Conservation (phyloP, 1,284 basidiomycete species). For the Ustilago loliicola region DNA sequence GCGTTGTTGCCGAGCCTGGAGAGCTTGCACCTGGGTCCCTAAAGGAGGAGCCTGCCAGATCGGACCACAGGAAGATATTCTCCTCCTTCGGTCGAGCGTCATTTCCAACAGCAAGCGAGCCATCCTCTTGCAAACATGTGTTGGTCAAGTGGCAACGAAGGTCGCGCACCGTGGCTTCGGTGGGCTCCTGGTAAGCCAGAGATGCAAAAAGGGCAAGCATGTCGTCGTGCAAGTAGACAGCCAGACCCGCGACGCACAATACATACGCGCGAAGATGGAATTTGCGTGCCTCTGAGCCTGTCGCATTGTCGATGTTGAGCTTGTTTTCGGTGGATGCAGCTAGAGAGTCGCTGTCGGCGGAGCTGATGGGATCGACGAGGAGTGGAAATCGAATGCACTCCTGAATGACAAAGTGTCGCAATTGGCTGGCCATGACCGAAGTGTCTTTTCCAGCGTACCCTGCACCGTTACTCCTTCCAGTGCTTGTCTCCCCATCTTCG, state of each 20-base stretch:
- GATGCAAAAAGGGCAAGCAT: conserved; percentile 85
- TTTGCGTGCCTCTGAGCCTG: conserved; percentile 66
- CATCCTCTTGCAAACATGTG: conserved; percentile 83
- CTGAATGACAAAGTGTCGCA: conserved; percentile 97
- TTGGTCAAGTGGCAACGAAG: conserved; percentile 91
- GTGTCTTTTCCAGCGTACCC: conserved; percentile 52
- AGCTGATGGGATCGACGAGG: conserved; percentile 31
- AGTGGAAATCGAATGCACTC: conserved; percentile 72
- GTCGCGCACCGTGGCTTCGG: conserved; percentile 72
- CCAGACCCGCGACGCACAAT: conserved; percentile 76
- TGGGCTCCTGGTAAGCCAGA: conserved; percentile 42
- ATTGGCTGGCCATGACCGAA: conserved; percentile 76
- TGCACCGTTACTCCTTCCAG: neutral
- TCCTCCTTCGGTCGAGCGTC: conserved; percentile 52
- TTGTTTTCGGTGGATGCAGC: neutral
- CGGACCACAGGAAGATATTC: conserved; percentile 57
- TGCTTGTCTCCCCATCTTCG: neutral
- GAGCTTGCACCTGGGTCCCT: conserved; percentile 47
- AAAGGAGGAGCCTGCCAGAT: conserved; percentile 70
- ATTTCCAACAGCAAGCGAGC: conserved; percentile 50
- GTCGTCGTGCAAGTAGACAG: conserved; percentile 77
- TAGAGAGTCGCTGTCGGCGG: conserved; percentile 2
- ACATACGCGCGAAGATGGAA: conserved; percentile 97
- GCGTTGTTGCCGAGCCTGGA: conserved; percentile 57
- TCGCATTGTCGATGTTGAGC: conserved; percentile 12